Evolutionary conservation across 805 yeast species (phyloP).

Genomic region (Myxozyma neglecta): DNA sequence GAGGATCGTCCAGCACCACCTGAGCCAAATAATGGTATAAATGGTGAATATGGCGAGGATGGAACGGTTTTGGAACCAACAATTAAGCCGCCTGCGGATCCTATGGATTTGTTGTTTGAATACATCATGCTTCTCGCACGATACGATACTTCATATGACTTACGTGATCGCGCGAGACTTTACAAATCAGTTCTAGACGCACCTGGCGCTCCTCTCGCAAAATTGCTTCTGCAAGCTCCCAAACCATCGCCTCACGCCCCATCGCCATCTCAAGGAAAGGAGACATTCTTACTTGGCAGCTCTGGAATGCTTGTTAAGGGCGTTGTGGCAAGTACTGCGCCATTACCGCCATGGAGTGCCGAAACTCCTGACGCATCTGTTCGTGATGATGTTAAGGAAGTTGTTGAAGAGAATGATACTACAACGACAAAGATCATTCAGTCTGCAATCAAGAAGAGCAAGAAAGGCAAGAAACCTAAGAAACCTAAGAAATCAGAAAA

Average conservation of each 20-base stretch:
- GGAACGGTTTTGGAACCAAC: conserved; percentile 9
- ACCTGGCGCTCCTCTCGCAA: conserved; percentile 59
- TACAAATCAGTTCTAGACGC: conserved; percentile 60
- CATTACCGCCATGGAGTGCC: conserved; percentile 50
- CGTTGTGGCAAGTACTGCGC: conserved; percentile 38
- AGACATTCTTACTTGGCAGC: conserved; percentile 37
- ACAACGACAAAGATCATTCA: background rate
- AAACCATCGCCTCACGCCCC: conserved; percentile 57
- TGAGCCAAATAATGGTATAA: conserved; percentile 2
- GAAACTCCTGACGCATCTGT: conserved; percentile 41
- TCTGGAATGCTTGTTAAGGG: conserved; percentile 34
- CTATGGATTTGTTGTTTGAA: conserved; percentile 55
- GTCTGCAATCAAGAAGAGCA: conserved; percentile 8
- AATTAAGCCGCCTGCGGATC: conserved; percentile 38
- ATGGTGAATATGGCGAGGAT: conserved; percentile 13
- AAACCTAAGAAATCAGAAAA: background rate
- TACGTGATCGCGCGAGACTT: conserved; percentile 82
- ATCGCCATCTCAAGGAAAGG: conserved; percentile 30
- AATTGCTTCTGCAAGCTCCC: conserved; percentile 72
- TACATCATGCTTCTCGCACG: conserved; percentile 63
- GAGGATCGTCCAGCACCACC: conserved; percentile 42
- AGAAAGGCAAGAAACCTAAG: conserved; percentile 4
- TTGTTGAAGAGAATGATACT: background rate
- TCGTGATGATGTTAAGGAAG: conserved; percentile 23
- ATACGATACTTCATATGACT: conserved; percentile 72